phyloP scores from a whole-genome alignment of 495 filamentous ascomycete species.

The Neurospora terricola region DNA sequence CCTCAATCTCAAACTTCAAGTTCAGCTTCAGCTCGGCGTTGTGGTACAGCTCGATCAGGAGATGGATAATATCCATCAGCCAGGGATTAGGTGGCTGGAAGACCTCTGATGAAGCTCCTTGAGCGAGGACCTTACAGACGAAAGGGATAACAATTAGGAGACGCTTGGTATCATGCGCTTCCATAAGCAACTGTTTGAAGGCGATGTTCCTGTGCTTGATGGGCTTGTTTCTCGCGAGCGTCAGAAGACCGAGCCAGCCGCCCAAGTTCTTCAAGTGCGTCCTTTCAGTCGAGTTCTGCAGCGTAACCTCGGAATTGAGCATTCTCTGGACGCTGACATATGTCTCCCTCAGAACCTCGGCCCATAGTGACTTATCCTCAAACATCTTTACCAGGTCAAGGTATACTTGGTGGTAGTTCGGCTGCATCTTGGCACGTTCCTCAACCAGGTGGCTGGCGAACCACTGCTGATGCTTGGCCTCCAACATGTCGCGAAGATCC shows the following conservation, averaged over 20 bases:
- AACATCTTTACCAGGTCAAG: conserved; percentile 81
- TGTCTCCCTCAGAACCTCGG: conserved; percentile 86
- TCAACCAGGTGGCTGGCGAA: conserved; percentile 94
- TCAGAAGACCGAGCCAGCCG: conserved; percentile 86
- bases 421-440: conserved; percentile 89
- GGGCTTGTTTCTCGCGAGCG: conserved; percentile 86
- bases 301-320: conserved; percentile 78
- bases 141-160: conserved; percentile 90
- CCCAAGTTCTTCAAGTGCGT: conserved; percentile 85
- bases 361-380: conserved; percentile 65
- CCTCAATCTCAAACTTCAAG: conserved; percentile 96
- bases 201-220: conserved; percentile 95
- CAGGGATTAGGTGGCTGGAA: conserved; percentile 95
- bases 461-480: conserved; percentile 83
- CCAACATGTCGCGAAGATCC: conserved; percentile 67
- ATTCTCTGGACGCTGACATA: conserved; percentile 75
- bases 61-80: conserved; percentile 84
- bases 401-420: conserved; percentile 89
- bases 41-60: conserved; percentile 86
- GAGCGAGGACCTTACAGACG: conserved; percentile 84
- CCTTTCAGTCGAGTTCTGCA: conserved; percentile 70
- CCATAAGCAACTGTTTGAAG: conserved; percentile 88
- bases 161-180: conserved; percentile 83
- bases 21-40: conserved; percentile 89
- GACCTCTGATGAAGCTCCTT: conserved; percentile 73